Evolutionary conservation across 2,329 filamentous ascomycete species (phyloP).

Genomic region (Rhynchosporium graminicola): DNA sequence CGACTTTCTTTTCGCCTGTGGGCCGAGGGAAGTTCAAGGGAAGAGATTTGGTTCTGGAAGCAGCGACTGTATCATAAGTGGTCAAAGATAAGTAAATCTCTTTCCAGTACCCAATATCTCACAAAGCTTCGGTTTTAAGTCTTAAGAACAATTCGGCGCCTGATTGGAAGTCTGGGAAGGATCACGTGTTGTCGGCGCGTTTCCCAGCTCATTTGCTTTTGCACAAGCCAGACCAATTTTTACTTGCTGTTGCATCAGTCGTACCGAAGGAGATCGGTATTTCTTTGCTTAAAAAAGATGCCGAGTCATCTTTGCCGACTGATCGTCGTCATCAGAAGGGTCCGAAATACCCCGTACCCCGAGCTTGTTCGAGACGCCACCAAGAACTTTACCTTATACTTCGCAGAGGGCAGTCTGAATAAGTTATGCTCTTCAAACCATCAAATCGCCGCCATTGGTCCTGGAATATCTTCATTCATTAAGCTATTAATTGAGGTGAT

Average conservation of each 20-base stretch:
- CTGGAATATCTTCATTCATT: too few species aligned
- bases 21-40: neutral
- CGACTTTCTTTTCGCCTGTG: neutral
- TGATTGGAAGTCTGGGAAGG: neutral
- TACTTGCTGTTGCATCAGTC: neutral
- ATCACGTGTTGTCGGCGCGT: constrained; percentile 19
- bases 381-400: too few species aligned
- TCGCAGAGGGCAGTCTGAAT: too few species aligned
- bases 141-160: constrained; percentile 13
- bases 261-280: neutral
- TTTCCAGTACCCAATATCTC: constrained; percentile 1
- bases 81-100: constrained; percentile 3
- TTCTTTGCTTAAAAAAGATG: neutral
- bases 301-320: neutral
- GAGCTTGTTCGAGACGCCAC: too few species aligned
- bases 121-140: constrained; percentile 10
- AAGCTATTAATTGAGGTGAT: neutral
- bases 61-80: neutral
- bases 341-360: neutral
- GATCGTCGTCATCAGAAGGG: neutral
- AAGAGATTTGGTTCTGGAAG: neutral
- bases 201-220: neutral
- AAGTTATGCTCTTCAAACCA: neutral
- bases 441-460: neutral
- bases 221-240: neutral